A percentile compares a stretch with the other conserved stretches of the same genome.
These are phyloP conservation scores for Coemansia sp. DNA, from an alignment of 192 early-diverging fungal genomes.

Conservation along the genomic window DNA sequence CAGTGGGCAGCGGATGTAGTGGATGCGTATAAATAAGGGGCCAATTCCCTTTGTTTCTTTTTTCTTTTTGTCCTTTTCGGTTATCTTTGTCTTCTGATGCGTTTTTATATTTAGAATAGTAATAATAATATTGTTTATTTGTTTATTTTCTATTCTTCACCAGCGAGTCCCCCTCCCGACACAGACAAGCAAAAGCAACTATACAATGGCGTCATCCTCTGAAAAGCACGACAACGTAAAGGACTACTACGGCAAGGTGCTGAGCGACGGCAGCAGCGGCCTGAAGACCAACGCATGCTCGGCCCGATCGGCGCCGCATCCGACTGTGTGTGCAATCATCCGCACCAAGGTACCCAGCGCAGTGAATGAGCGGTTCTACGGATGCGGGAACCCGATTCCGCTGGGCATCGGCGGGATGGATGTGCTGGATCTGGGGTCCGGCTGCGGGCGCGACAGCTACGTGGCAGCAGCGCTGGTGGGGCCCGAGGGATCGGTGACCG, in stretches of 20 bases:
- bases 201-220: not conserved
- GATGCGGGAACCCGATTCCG: constrained; percentile 51
- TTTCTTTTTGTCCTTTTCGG: too few species aligned
- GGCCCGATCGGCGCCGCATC: not conserved
- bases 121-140: too few species aligned
- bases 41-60: too few species aligned
- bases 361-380: constrained; percentile 46
- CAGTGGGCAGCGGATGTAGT: too few species aligned
- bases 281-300: constrained; percentile 42
- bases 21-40: too few species aligned
- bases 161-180: too few species aligned
- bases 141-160: too few species aligned
- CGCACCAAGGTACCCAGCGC: constrained; percentile 33
- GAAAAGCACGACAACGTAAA: constrained; percentile 15
- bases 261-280: constrained; percentile 9
- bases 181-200: too few species aligned
- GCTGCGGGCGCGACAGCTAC: constrained; percentile 55
- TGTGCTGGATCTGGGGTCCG: constrained; percentile 54
- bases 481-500: constrained; percentile 41
- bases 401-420: constrained; percentile 47
- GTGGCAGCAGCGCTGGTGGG: constrained; percentile 53
- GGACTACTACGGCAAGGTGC: constrained; percentile 45
- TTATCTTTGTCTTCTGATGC: too few species aligned
- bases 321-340: not conserved
- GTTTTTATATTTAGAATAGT: too few species aligned